These are phyloP conservation scores for Calonectria crousiana DNA, from an alignment of 2,329 filamentous ascomycete species.

Conservation along the genomic window DNA sequence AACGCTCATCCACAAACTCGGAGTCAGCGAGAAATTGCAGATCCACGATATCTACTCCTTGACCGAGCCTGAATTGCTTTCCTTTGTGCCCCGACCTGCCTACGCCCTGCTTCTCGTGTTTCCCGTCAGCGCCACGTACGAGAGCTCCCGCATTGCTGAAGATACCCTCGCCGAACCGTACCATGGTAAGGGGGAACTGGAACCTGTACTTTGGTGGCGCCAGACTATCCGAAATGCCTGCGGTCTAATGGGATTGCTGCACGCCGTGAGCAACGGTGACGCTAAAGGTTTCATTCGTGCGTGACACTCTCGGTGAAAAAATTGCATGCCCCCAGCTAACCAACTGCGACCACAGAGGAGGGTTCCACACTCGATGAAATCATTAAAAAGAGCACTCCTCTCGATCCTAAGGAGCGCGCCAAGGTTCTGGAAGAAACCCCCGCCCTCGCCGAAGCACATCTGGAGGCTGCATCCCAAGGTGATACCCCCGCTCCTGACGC, in stretches of 20 bases:
- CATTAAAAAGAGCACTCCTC: constrained; percentile 76
- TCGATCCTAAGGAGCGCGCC: constrained; percentile 75
- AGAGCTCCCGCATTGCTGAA: constrained; percentile 79
- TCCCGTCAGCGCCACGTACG: constrained; percentile 84
- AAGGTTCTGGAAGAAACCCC: constrained; percentile 81
- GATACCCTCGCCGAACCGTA: constrained; percentile 76
- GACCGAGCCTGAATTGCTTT: constrained; percentile 84
- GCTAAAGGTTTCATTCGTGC: constrained; percentile 72
- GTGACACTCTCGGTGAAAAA: constrained; percentile 40
- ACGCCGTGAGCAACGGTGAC: constrained; percentile 83
- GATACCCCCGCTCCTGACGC: constrained; percentile 84
- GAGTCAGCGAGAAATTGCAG: constrained; percentile 79
- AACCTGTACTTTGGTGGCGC: constrained; percentile 92
- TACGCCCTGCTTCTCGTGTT: constrained; percentile 93
- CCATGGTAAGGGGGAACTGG: constrained; percentile 71
- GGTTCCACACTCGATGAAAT: constrained; percentile 73
- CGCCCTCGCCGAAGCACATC: constrained; percentile 82
- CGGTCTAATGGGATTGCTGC: constrained; percentile 88
- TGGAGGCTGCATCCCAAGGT: constrained; percentile 79
- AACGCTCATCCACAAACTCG: constrained; percentile 83
- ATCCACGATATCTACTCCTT: constrained; percentile 95
- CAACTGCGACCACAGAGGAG: constrained; percentile 49
- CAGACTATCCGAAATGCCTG: constrained; percentile 97
- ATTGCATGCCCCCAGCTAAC: background rate
- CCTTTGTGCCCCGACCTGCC: constrained; percentile 89